These are phyloP conservation scores for Zymoseptoria crescenta DNA, from an alignment of 2,329 filamentous ascomycete species.

Conservation along the genomic window DNA sequence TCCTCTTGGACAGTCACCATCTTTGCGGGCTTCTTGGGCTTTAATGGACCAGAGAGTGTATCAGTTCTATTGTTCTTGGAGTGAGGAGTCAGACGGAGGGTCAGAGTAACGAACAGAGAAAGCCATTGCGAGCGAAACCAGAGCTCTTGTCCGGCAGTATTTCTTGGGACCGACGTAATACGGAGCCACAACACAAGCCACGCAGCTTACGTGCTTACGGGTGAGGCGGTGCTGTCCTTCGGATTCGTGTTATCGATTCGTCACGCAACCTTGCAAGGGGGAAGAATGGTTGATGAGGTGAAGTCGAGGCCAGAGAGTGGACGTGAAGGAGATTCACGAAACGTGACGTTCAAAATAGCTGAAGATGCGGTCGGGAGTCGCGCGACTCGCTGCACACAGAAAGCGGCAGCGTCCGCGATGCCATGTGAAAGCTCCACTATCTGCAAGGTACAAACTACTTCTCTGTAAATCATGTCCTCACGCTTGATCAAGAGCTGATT, in stretches of 20 bases:
- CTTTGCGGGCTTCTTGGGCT: not conserved
- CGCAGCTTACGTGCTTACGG: not conserved
- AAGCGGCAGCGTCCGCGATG: too few relatives aligned
- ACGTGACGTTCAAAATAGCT: not conserved
- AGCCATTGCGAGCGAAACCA: not conserved
- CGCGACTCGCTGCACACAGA: too few relatives aligned
- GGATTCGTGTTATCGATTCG: not conserved
- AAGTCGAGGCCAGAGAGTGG: not conserved
- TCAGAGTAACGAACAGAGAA: not conserved
- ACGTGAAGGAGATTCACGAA: not conserved
- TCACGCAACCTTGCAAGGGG: not conserved
- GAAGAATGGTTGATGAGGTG: not conserved
- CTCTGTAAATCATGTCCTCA: not conserved
- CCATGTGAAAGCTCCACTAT: not conserved
- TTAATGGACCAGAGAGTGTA: not conserved
- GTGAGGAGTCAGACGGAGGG: not conserved
- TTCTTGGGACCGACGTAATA: not conserved
- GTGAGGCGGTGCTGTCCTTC: not conserved
- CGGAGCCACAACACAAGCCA: not conserved
- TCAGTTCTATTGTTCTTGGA: not conserved
- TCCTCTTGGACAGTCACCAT: not conserved
- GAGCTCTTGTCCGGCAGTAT: not conserved
- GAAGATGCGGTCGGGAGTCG: not conserved
- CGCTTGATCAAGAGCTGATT: too few relatives aligned
- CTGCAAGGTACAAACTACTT: not conserved